A percentile compares a stretch with the other conserved stretches of the same genome.
Conservation (phyloP, 2,329 filamentous ascomycete genomes). For the Neonectria ditissima region DNA sequence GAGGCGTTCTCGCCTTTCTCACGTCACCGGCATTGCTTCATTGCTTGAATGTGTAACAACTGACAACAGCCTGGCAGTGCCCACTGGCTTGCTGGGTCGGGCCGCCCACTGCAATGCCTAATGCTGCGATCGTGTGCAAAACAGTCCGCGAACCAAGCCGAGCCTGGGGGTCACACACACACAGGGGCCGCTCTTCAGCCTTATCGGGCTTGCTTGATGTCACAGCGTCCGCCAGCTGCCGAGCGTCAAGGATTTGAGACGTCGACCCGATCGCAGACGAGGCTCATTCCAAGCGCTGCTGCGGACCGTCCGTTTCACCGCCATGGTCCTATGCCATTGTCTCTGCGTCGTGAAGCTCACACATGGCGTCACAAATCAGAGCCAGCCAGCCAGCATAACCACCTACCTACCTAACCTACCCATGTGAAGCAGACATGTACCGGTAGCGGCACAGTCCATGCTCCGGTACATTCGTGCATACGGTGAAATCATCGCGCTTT, state of each 20-base stretch:
- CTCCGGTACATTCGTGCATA: not conserved
- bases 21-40: slow-evolving; percentile 4
- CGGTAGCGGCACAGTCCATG: not conserved
- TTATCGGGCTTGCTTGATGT: slow-evolving; percentile 44
- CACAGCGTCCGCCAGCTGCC: slow-evolving; percentile 19
- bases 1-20: slow-evolving; percentile 40
- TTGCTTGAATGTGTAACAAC: not conserved
- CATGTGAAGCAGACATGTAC: too few species aligned
- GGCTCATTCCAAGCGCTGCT: slow-evolving; percentile 26
- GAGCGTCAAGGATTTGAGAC: slow-evolving; percentile 24
- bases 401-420: too few species aligned
- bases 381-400: not conserved
- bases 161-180: not conserved
- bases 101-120: slow-evolving; percentile 3
- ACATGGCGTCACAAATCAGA: not conserved
- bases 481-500: slow-evolving; percentile 17
- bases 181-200: slow-evolving; percentile 35
- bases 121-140: not conserved
- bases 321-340: not conserved
- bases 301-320: not conserved
- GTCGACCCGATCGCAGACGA: slow-evolving; percentile 35
- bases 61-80: slow-evolving; percentile 25
- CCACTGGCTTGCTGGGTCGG: slow-evolving; percentile 26
- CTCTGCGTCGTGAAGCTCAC: not conserved
- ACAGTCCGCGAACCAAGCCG: slow-evolving; percentile 3